These are phyloP conservation scores for Apiosordaria backusii DNA, from an alignment of 495 filamentous ascomycete genomes.

Conservation along the genomic window DNA sequence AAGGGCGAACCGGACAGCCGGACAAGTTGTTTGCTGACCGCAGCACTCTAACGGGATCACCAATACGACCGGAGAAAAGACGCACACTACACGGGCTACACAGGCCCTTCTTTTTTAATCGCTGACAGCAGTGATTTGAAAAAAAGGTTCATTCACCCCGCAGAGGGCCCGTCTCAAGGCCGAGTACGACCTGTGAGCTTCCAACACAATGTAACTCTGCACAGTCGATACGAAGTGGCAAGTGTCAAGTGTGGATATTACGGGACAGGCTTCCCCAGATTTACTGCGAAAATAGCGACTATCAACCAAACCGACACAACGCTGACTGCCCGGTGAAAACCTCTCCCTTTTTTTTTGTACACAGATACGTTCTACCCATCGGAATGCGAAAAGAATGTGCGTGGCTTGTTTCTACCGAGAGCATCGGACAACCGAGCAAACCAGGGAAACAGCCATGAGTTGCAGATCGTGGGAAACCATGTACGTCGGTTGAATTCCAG, in stretches of 20 bases:
- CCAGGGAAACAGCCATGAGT: not conserved
- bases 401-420: not conserved
- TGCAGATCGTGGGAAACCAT: not conserved
- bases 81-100: not conserved
- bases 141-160: not conserved
- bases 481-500: not conserved
- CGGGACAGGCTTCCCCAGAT: not conserved
- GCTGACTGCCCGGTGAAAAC: too few relatives aligned
- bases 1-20: not conserved
- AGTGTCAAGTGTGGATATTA: constrained; percentile 1
- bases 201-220: not conserved
- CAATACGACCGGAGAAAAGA: not conserved
- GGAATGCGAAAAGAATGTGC: not conserved
- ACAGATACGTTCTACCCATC: not conserved
- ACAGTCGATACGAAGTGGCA: not conserved
- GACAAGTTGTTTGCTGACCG: not conserved
- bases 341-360: not conserved
- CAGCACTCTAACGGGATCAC: not conserved
- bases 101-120: not conserved
- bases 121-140: not conserved
- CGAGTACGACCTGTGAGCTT: constrained; percentile 2
- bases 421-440: not conserved
- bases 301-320: too few relatives aligned
- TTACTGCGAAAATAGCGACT: not conserved
- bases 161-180: not conserved